Percentiles rank a stretch among this genome's conserved stretches.
phyloP scores from a whole-genome alignment of 164 flowering plant genomes.

The Cinnamomum micranthum region DNA sequence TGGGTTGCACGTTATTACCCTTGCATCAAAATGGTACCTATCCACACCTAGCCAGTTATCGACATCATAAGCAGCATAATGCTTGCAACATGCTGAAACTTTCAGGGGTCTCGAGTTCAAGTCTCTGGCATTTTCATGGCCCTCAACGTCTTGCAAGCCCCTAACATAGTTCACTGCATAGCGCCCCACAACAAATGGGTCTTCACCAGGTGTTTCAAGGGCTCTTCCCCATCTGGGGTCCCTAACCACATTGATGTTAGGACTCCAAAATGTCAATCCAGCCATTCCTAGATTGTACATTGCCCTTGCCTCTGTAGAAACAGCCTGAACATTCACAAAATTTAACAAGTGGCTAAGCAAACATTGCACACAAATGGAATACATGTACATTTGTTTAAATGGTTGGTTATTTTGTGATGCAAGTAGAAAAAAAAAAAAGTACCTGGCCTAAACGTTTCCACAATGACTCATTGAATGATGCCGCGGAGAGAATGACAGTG shows the following conservation, averaged over 20 bases:
- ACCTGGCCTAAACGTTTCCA: constrained; percentile 27
- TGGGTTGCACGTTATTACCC: constrained; percentile 5
- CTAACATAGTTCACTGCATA: constrained; percentile 17
- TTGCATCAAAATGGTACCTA: constrained; percentile 18
- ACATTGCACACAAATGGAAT: no score
- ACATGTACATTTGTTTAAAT: no score
- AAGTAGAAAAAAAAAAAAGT: not conserved
- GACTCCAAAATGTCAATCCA: constrained; percentile 36
- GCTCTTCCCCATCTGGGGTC: constrained; percentile 26
- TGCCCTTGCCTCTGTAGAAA: constrained; percentile 78
- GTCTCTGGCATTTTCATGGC: constrained; percentile 2
- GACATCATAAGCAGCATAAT: constrained; percentile 23
- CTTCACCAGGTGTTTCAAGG: constrained; percentile 23
- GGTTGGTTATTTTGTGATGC: no score
- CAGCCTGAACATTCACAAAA: constrained; percentile 26
- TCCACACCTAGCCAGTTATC: constrained; percentile 18
- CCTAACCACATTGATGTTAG: constrained; percentile 19
- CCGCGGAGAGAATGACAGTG: constrained; percentile 21
- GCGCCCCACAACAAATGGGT: constrained; percentile 8
- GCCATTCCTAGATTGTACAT: constrained; percentile 80
- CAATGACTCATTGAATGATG: constrained; percentile 29
- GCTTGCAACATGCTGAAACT: constrained; percentile 23
- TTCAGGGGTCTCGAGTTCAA: constrained; percentile 18
- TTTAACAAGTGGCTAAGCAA: no score
- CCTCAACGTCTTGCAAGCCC: constrained; percentile 24